Evolutionary conservation across 352 stramenopile genomes (phyloP).

Genomic region (Pythium sukuiense): DNA sequence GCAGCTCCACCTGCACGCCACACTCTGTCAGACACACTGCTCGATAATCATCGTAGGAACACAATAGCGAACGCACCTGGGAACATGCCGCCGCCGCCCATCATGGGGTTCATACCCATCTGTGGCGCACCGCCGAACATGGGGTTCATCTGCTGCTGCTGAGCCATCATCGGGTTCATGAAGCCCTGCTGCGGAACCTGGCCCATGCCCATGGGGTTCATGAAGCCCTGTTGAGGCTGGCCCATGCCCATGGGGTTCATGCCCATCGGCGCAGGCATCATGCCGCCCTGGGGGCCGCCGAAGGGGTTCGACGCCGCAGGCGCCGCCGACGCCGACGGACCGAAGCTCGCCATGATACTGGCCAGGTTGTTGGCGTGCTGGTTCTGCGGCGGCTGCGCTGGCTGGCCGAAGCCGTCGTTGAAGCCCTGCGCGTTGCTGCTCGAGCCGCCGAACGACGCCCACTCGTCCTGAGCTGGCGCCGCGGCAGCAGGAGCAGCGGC

Average conservation of each 20-base stretch:
- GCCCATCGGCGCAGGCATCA: constrained; percentile 38
- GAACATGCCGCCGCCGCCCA: constrained; percentile 40
- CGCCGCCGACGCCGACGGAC: constrained; percentile 25
- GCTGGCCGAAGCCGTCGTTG: constrained; percentile 45
- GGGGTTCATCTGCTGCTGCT: constrained; percentile 29
- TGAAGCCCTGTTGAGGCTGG: constrained; percentile 25
- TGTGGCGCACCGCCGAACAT: constrained; percentile 19
- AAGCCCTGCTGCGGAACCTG: constrained; percentile 29
- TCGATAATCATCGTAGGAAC: neutral
- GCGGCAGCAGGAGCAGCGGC: constrained; percentile 20
- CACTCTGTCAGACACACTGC: neutral
- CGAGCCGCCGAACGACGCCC: constrained; percentile 68
- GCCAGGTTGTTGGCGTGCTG: constrained; percentile 78
- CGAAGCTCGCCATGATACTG: constrained; percentile 89
- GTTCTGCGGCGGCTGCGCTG: constrained; percentile 34
- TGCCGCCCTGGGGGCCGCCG: constrained; percentile 47
- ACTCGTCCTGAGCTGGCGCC: constrained; percentile 62
- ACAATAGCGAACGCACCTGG: constrained; percentile 37
- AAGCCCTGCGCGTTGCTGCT: constrained; percentile 38
- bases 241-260: constrained; percentile 46
- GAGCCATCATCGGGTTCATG: constrained; percentile 55
- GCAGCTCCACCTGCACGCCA: constrained; percentile 28
- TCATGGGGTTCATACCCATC: constrained; percentile 53
- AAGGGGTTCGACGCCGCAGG: constrained; percentile 34
- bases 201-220: constrained; percentile 34